Conservation (phyloP, 768 basidiomycete species). For the Termitomyces sp. region DNA sequence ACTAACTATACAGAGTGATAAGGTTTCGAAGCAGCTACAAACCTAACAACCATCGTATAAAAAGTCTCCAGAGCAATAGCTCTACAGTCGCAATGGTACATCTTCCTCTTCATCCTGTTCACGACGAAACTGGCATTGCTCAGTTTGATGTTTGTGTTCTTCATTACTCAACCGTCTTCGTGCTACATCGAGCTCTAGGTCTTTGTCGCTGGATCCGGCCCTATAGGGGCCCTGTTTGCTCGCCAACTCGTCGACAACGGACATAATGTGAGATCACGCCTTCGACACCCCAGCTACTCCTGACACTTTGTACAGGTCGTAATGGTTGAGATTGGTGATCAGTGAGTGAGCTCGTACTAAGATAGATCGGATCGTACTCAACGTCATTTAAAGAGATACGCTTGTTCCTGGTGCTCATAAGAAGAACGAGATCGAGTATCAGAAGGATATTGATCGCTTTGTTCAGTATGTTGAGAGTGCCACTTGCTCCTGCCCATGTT, state of each 20-base stretch:
- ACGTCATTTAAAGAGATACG: background rate
- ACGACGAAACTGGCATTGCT: background rate
- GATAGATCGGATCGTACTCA: background rate
- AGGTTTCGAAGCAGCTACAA: background rate
- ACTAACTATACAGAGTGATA: background rate
- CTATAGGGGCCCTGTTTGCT: background rate
- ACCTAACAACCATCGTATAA: background rate
- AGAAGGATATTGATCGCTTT: slow-evolving; percentile 28
- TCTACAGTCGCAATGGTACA: background rate
- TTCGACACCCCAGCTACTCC: background rate
- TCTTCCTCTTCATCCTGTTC: background rate
- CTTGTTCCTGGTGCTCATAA: slow-evolving; percentile 16
- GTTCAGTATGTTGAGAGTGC: slow-evolving; percentile 8
- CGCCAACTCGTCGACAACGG: background rate
- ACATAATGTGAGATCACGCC: background rate
- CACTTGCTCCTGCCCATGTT: background rate
- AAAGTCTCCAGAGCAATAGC: background rate
- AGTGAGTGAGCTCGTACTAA: background rate
- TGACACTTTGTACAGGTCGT: background rate
- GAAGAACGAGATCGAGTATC: slow-evolving; percentile 27
- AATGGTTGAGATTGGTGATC: background rate
- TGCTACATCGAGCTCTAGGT: background rate
- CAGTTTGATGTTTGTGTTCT: background rate
- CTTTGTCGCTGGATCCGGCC: background rate
- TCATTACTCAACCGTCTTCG: background rate